A percentile compares a stretch with the other conserved stretches of the same genome.
These are phyloP conservation scores for Aspergillus aculeatus DNA, from an alignment of 2,329 filamentous ascomycete genomes.

Conservation along the genomic window DNA sequence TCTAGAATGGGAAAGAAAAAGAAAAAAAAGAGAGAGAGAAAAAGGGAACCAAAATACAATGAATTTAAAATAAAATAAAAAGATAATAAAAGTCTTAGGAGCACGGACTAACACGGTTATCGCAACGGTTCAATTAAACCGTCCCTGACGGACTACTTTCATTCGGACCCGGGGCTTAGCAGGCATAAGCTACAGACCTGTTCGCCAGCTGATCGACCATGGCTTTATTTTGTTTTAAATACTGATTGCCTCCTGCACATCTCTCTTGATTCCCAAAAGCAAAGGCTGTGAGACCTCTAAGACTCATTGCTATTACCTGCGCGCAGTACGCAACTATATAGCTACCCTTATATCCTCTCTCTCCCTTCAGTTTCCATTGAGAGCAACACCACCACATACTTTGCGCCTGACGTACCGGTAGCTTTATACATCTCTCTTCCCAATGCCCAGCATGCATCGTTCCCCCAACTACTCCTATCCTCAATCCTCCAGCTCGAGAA, in stretches of 20 bases:
- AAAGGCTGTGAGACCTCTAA: conserved; percentile 12
- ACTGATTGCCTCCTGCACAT: conserved; percentile 14
- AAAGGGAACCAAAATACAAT: not conserved
- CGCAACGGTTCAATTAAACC: conserved; percentile 21
- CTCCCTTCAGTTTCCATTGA: not conserved
- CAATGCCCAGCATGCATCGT: conserved; percentile 33
- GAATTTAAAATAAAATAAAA: conserved; percentile 1
- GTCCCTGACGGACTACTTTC: conserved; percentile 12
- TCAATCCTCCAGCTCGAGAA: conserved; percentile 51
- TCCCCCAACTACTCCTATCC: conserved; percentile 29
- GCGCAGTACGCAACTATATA: conserved; percentile 24
- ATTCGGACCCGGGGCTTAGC: conserved; percentile 25
- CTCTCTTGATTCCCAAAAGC: conserved; percentile 7
- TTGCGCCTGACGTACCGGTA: not conserved
- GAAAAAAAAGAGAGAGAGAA: conserved; percentile 6
- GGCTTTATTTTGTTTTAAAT: conserved; percentile 21
- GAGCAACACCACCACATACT: not conserved
- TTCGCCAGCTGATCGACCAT: conserved; percentile 21
- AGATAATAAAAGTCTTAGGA: conserved; percentile 10
- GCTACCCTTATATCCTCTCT: conserved; percentile 18
- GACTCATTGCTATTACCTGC: conserved; percentile 3
- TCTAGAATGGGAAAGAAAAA: conserved; percentile 7
- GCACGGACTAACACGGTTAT: conserved; percentile 23
- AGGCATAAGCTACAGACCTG: conserved; percentile 16
- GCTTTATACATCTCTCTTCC: not conserved